phyloP scores from a whole-genome alignment of 257 asterid species.

The Phtheirospermum japonicum region DNA sequence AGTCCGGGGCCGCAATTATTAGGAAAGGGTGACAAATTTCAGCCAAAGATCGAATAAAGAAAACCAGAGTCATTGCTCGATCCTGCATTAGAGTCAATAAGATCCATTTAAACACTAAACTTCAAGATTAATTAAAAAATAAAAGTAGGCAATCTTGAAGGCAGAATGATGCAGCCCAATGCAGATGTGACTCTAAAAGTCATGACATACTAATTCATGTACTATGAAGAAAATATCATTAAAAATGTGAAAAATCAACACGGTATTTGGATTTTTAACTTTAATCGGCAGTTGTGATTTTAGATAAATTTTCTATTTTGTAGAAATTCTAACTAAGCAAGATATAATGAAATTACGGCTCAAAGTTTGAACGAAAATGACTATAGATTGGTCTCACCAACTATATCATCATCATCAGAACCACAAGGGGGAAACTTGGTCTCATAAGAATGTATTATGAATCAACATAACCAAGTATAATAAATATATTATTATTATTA shows the following conservation, averaged over 20 bases:
- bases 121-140: neutral
- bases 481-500: too few species aligned
- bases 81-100: conserved; percentile 45
- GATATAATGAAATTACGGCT: neutral
- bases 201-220: neutral
- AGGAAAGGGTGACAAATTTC: conserved; percentile 55
- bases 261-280: neutral
- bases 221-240: neutral
- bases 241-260: neutral
- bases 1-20: conserved; percentile 40
- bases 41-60: conserved; percentile 43
- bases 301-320: neutral
- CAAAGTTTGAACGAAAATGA: neutral
- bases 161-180: conserved; percentile 5
- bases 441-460: neutral
- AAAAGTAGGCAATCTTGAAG: neutral
- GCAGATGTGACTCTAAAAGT: neutral
- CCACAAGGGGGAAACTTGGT: neutral
- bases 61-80: conserved; percentile 39
- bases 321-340: neutral
- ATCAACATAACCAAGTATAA: neutral
- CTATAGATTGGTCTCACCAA: neutral
- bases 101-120: conserved; percentile 17
- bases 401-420: neutral
- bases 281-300: neutral